Base-by-base conservation (phyloP, 345 rosid species). In the Corchorus olitorius region DNA sequence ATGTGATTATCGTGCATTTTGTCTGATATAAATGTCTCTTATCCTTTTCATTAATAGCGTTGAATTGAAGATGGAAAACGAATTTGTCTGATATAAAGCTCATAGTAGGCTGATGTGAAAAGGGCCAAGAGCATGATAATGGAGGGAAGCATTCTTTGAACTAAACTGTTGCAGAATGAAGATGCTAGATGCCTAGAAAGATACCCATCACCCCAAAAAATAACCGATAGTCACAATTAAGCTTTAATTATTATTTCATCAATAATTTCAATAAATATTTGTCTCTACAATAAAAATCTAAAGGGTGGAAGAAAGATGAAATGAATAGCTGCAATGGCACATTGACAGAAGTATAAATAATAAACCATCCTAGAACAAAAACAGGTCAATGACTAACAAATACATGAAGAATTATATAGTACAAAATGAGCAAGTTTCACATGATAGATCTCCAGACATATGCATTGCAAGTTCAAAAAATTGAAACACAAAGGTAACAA, bases 401-500 rank as follows among this genome's bases (percentile, higher is more conserved):
- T 50, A 34, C 45, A 70, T 10, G 12, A 27, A 70, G 60, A 34
- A 34, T 34, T 52, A 52, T 39, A 39, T 70, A 5, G 60, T 52
- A 52, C 59, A 70, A 52, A 50, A 52, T 52, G 33, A 70, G 61
- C 27, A 34, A 67, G n/a, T 55, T 13, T 54, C n/a, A 50, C 59
- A 50, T 69, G 73, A 69, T 50, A 69, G 15, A 15, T 49, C 22
- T 50, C 46, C 60, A 8, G 35, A 52, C 46, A 70, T 27, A 27
- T 70, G 61, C 61, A 70, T 67, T 67, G 45, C 46, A 52, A 15
- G 19, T 52, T 56, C 72, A 68, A 27, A 52, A 68, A 16, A 8
- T 27, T 16, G 27, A 52, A 50, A 50, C 45, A 50, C 45, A 50
- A 50, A 34, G 60, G 60, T 50, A 17, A 33, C 45, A 12, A 52